Percentiles rank a stretch among this genome's conserved stretches.
Conservation (phyloP, 2,329 filamentous ascomycete species). For the Metarhizium rileyi region DNA sequence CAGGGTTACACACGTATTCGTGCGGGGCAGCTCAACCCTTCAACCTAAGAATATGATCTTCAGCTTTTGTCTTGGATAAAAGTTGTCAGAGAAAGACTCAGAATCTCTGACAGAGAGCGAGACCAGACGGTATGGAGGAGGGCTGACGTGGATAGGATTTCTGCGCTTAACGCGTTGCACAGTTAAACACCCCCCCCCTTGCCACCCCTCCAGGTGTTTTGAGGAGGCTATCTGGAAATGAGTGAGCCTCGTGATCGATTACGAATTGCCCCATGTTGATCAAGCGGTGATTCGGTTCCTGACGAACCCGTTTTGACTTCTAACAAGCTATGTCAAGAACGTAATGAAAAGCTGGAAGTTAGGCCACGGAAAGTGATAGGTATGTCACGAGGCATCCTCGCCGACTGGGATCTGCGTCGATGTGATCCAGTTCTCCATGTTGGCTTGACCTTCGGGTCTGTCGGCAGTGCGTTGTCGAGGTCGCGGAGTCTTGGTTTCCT, state of each 20-base stretch:
- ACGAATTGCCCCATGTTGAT: not conserved
- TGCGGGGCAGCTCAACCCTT: not conserved
- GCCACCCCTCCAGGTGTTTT: not conserved
- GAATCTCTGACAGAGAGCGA: not conserved
- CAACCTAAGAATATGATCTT: slow-evolving; percentile 4
- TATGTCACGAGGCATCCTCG: slow-evolving; percentile 21
- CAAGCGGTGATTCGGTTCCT: not conserved
- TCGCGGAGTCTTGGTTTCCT: slow-evolving; percentile 41
- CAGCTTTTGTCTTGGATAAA: slow-evolving; percentile 8
- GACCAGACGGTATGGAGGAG: not conserved
- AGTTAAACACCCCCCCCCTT: no score
- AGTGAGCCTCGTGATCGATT: not conserved
- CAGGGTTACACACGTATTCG: not conserved
- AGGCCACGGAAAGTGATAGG: not conserved
- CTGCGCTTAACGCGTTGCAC: not conserved
- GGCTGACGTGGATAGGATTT: not conserved
- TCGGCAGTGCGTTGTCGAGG: slow-evolving; percentile 18
- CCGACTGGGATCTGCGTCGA: slow-evolving; percentile 58
- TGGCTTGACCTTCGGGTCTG: slow-evolving; percentile 46
- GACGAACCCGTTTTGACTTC: not conserved
- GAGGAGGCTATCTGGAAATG: not conserved
- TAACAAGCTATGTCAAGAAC: not conserved
- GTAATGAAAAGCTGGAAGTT: not conserved
- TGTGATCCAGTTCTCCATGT: slow-evolving; percentile 78
- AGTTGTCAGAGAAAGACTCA: slow-evolving; percentile 8